phyloP scores from a whole-genome alignment of 2,329 filamentous ascomycete species.

The Phialocephala subalpina region DNA sequence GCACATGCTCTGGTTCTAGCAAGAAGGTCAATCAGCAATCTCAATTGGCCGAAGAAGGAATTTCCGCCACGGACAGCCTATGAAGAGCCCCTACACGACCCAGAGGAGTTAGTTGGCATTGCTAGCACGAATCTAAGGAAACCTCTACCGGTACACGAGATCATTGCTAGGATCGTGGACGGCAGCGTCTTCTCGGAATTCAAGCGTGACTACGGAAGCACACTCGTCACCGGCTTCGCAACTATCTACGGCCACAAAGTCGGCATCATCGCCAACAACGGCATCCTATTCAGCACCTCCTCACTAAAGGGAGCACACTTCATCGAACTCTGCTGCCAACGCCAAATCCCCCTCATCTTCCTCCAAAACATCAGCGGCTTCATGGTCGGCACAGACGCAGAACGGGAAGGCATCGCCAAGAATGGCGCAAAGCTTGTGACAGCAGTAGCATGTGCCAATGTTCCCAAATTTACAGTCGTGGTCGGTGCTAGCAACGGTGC shows the following conservation, averaged over 20 bases:
- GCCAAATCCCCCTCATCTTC: constrained; percentile 89
- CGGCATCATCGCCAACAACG: constrained; percentile 95
- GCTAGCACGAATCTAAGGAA: constrained; percentile 89
- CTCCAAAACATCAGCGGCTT: constrained; percentile 97
- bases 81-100: constrained; percentile 81
- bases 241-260: constrained; percentile 89
- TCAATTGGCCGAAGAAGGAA: constrained; percentile 78
- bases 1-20: constrained; percentile 90
- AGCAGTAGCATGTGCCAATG: constrained; percentile 90
- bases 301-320: constrained; percentile 96
- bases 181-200: constrained; percentile 92
- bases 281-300: constrained; percentile 89
- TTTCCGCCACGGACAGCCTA: constrained; percentile 55
- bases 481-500: constrained; percentile 93
- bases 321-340: constrained; percentile 91
- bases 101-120: constrained; percentile 84
- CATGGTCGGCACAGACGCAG: constrained; percentile 95
- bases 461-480: constrained; percentile 96
- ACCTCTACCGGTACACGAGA: constrained; percentile 85
- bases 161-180: constrained; percentile 93
- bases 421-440: constrained; percentile 97
- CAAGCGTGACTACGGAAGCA: constrained; percentile 89
- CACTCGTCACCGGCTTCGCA: constrained; percentile 91
- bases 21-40: constrained; percentile 82
- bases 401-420: constrained; percentile 95